Percentiles rank a stretch among this genome's conserved stretches.
These are phyloP conservation scores for Hymenoscyphus occultus DNA, from an alignment of 2,329 filamentous ascomycete genomes.

Conservation along the genomic window DNA sequence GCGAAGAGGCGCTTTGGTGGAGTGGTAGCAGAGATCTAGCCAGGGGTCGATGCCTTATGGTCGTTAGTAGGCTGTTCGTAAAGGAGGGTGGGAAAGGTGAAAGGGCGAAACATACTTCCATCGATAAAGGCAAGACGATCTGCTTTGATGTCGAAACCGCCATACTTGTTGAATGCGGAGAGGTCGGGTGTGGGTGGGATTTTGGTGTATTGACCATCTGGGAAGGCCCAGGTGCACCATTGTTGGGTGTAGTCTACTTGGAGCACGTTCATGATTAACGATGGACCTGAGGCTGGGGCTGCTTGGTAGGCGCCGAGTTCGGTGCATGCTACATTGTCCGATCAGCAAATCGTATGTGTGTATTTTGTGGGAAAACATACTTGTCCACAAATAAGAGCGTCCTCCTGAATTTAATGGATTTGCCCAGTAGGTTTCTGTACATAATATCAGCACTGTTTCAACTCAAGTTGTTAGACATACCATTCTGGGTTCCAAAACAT, in stretches of 20 bases:
- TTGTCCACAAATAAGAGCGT: constrained; percentile 50
- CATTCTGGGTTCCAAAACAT: constrained; percentile 43
- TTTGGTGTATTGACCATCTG: constrained; percentile 43
- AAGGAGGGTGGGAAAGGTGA: neutral
- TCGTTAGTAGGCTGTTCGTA: constrained; percentile 8
- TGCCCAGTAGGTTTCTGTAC: constrained; percentile 43
- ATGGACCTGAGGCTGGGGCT: constrained; percentile 43
- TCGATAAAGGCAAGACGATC: constrained; percentile 50
- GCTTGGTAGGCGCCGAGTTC: constrained; percentile 50
- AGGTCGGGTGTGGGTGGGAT: constrained; percentile 45
- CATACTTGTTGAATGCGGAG: constrained; percentile 44
- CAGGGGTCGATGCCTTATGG: constrained; percentile 44
- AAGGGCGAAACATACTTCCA: constrained; percentile 38
- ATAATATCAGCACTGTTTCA: constrained; percentile 13
- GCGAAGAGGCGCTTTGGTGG: constrained; percentile 41
- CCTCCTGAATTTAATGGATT: constrained; percentile 40
- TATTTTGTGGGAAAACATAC: constrained; percentile 14
- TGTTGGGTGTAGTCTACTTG: constrained; percentile 47
- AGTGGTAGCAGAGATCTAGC: constrained; percentile 51
- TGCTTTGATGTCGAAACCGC: constrained; percentile 45
- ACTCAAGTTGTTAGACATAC: neutral
- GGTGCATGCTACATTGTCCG: constrained; percentile 37
- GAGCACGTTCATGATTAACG: constrained; percentile 47
- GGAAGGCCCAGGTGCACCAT: constrained; percentile 55
- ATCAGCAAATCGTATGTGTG: neutral